A percentile compares a stretch with the other conserved stretches of the same genome.
These are phyloP conservation scores for Paraphoma sp. DNA, from an alignment of 2,329 filamentous ascomycete species.

Conservation along the genomic window DNA sequence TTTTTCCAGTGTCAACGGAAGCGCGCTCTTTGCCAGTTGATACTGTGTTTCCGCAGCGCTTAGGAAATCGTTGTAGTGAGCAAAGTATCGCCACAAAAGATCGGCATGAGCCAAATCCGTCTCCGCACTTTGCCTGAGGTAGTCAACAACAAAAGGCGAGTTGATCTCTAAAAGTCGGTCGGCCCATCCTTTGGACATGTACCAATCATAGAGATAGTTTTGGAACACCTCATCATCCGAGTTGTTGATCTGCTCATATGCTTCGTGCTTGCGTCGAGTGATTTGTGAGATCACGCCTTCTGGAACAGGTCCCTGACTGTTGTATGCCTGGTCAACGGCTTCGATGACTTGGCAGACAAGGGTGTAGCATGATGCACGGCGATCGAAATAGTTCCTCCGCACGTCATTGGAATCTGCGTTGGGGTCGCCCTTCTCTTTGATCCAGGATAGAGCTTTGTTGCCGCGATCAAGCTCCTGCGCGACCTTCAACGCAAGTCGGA, in stretches of 20 bases:
- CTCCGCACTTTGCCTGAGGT: slow-evolving; percentile 77
- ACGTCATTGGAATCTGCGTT: slow-evolving; percentile 73
- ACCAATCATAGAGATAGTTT: slow-evolving; percentile 98
- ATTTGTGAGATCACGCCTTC: slow-evolving; percentile 81
- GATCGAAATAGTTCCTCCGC: slow-evolving; percentile 70
- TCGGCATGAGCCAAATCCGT: slow-evolving; percentile 82
- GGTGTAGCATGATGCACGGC: slow-evolving; percentile 80
- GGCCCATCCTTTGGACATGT: slow-evolving; percentile 81
- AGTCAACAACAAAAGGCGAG: slow-evolving; percentile 84
- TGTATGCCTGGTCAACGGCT: slow-evolving; percentile 75
- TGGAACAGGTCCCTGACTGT: slow-evolving; percentile 71
- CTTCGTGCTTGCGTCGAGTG: slow-evolving; percentile 81
- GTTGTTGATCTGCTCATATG: slow-evolving; percentile 86
- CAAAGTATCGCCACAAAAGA: slow-evolving; percentile 90
- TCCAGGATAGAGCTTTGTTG: slow-evolving; percentile 83
- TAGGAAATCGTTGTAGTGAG: slow-evolving; percentile 81
- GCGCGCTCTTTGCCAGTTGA: slow-evolving; percentile 81
- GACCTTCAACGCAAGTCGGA: slow-evolving; percentile 83
- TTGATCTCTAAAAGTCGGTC: slow-evolving; percentile 85
- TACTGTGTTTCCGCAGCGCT: slow-evolving; percentile 88
- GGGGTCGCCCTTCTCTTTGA: slow-evolving; percentile 80
- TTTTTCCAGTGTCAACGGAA: slow-evolving; percentile 78
- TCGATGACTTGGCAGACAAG: slow-evolving; percentile 84
- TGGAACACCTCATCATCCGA: slow-evolving; percentile 95
- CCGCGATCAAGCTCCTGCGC: slow-evolving; percentile 86